Conservation (phyloP, 805 yeast genomes). For the Candida maris region DNA sequence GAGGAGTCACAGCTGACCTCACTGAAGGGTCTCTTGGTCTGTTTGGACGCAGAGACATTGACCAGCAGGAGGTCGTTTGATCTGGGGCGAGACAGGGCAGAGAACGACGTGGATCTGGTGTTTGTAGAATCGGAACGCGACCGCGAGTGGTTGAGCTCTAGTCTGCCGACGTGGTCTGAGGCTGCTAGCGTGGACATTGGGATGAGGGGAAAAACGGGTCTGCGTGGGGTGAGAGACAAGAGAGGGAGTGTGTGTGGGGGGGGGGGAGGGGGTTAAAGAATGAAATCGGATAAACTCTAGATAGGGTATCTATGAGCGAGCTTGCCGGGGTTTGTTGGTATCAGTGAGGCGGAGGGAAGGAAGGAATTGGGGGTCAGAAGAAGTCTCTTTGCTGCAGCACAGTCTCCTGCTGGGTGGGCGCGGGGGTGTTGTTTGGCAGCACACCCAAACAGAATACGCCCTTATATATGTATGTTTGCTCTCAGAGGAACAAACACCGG, state of each 20-base stretch:
- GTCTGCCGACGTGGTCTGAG: conserved; percentile 10
- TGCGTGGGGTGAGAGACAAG: too few species aligned
- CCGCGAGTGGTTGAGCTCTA: conserved; percentile 23
- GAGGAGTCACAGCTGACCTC: conserved; percentile 7
- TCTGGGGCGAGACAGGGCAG: conserved; percentile 25
- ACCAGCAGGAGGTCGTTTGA: conserved; percentile 17
- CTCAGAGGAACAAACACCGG: background rate
- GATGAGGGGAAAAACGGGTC: too few species aligned
- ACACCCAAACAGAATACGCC: too few species aligned
- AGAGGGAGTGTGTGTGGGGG: background rate
- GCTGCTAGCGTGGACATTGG: conserved; percentile 19
- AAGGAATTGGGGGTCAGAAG: background rate
- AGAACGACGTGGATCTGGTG: conserved; percentile 20
- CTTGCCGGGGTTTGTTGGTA: too few species aligned
- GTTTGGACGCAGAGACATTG: conserved; percentile 7
- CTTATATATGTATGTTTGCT: background rate
- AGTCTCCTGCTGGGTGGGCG: too few species aligned
- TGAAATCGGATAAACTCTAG: conserved; percentile 1
- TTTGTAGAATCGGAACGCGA: conserved; percentile 32
- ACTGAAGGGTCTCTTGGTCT: conserved; percentile 15
- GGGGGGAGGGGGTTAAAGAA: background rate
- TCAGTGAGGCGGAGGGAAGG: too few species aligned
- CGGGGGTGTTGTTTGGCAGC: too few species aligned
- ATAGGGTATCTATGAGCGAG: conserved; percentile 13
- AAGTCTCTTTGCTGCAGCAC: background rate